Percentiles rank a stretch among this genome's conserved stretches.
Conservation (phyloP, 169 alveolate genomes). For the Perkinsus marinus region DNA sequence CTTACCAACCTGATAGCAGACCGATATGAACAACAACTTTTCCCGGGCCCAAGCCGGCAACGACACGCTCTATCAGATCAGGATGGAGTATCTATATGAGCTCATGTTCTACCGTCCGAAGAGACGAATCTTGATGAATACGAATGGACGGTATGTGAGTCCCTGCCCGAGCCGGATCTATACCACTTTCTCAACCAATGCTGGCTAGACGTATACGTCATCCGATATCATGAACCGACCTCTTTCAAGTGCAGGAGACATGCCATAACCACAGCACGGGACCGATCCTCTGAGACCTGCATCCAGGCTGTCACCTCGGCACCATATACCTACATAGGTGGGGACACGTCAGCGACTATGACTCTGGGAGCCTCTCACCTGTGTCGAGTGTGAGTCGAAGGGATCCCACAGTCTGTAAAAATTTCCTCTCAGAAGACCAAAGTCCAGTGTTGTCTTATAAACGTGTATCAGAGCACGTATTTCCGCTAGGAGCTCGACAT, state of each 20-base stretch:
- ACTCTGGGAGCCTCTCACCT: not conserved
- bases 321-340: not conserved
- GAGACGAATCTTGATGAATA: no score
- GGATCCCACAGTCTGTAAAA: not conserved
- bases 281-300: not conserved
- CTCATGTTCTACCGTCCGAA: no score
- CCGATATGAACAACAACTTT: not conserved
- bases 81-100: no score
- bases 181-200: no score
- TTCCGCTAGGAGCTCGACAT: not conserved
- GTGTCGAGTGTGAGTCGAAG: not conserved
- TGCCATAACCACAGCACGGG: not conserved
- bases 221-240: not conserved
- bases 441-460: not conserved
- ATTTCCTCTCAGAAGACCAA: not conserved
- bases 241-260: not conserved
- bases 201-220: no score
- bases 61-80: no score
- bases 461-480: not conserved
- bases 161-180: no score
- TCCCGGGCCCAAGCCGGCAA: no score
- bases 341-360: no score
- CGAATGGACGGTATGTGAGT: no score
- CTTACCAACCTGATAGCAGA: not conserved
- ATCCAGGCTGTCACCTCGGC: not conserved